A percentile compares a stretch with the other conserved stretches of the same genome.
These are phyloP conservation scores for Hypoxylon intermedium DNA, from an alignment of 495 filamentous ascomycete genomes.

Conservation along the genomic window DNA sequence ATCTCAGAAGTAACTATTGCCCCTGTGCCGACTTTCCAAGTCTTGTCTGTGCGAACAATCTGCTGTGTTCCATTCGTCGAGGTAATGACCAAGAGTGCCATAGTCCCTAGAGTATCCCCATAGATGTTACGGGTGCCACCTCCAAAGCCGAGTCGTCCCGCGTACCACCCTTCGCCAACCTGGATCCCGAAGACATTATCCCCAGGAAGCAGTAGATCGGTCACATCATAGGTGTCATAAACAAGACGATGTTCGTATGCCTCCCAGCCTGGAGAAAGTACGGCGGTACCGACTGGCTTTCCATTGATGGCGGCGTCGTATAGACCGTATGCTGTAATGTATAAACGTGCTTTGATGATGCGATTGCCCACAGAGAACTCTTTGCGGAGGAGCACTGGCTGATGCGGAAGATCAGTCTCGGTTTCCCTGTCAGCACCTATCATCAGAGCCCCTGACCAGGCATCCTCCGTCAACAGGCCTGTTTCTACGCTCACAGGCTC, in stretches of 20 bases:
- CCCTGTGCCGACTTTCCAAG: constrained; percentile 52
- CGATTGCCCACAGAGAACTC: constrained; percentile 28
- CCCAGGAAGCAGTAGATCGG: constrained; percentile 44
- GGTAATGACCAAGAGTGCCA: constrained; percentile 52
- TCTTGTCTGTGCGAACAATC: constrained; percentile 49
- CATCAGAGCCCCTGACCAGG: constrained; percentile 52
- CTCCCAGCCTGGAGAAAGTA: constrained; percentile 62
- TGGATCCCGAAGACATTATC: constrained; percentile 57
- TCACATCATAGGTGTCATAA: constrained; percentile 62
- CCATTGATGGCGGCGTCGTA: constrained; percentile 62
- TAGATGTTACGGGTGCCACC: constrained; percentile 48
- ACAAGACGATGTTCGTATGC: constrained; percentile 58
- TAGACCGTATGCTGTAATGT: constrained; percentile 60
- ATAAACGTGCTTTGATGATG: constrained; percentile 46
- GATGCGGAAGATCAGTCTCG: constrained; percentile 28
- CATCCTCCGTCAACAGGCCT: constrained; percentile 44
- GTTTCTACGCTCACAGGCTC: constrained; percentile 47
- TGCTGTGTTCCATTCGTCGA: constrained; percentile 27
- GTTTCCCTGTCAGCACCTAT: constrained; percentile 40
- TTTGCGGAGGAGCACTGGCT: constrained; percentile 36
- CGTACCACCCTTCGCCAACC: constrained; percentile 64
- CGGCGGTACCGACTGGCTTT: constrained; percentile 47
- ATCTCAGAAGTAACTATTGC: constrained; percentile 57
- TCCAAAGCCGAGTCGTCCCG: constrained; percentile 55
- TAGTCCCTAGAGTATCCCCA: constrained; percentile 54